Percentiles rank a stretch among this genome's conserved stretches.
Evolutionary conservation across 306 rosid genomes (phyloP).

Genomic region (Parietaria judaica): DNA sequence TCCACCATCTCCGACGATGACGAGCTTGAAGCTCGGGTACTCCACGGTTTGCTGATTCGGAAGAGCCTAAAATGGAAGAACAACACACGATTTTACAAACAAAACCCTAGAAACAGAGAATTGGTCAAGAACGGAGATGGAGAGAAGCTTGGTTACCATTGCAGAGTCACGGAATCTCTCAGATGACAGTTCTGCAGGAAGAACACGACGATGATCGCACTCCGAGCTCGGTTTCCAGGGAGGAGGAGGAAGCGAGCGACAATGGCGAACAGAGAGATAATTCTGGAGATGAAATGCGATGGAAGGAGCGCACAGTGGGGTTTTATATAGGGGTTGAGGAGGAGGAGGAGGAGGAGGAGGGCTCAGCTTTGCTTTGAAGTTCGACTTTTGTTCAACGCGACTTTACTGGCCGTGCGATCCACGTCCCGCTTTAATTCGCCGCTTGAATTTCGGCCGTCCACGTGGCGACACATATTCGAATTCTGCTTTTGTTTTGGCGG

Average conservation of each 20-base stretch:
- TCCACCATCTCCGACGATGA: slow-evolving; percentile 74
- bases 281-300: background rate
- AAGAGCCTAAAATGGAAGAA: slow-evolving; percentile 31
- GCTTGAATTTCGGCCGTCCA: slow-evolving; percentile 23
- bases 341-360: no score
- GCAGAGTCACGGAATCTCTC: background rate
- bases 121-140: background rate
- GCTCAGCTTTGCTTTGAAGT: background rate
- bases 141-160: slow-evolving; percentile 12
- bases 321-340: background rate
- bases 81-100: background rate
- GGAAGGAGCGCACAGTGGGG: background rate
- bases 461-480: slow-evolving; percentile 40
- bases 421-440: slow-evolving; percentile 22
- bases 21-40: slow-evolving; percentile 73
- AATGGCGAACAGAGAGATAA: background rate
- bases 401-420: slow-evolving; percentile 10
- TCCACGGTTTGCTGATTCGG: slow-evolving; percentile 41
- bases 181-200: no score
- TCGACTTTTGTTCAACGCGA: slow-evolving; percentile 19
- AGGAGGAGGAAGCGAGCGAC: no score
- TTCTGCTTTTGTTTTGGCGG: slow-evolving; percentile 18
- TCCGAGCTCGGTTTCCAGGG: no score
- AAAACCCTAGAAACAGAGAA: background rate
- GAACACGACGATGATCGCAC: no score